These are phyloP conservation scores for Thamnidium elegans DNA, from an alignment of 192 early-diverging fungal genomes.

Conservation along the genomic window DNA sequence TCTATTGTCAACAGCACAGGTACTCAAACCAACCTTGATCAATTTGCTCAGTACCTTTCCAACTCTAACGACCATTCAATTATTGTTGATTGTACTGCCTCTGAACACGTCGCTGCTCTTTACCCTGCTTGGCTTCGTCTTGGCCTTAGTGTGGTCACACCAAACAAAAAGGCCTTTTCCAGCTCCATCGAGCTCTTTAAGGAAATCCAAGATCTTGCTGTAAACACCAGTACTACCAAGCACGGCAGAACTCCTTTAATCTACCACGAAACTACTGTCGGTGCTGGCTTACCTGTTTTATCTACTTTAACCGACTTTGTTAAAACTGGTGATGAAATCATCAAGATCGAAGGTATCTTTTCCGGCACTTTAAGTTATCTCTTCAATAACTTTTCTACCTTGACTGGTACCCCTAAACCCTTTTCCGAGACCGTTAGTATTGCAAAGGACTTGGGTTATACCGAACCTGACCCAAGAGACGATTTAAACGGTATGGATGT, in stretches of 20 bases:
- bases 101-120: constrained; percentile 67
- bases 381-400: constrained; percentile 94
- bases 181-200: constrained; percentile 67
- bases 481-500: constrained; percentile 99
- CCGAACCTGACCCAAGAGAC: constrained; percentile 97
- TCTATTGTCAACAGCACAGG: constrained; percentile 35
- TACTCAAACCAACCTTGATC: constrained; percentile 43
- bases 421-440: constrained; percentile 90
- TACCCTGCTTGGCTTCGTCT: constrained; percentile 82
- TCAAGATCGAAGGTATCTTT: constrained; percentile 95
- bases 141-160: constrained; percentile 89
- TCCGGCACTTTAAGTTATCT: constrained; percentile 97
- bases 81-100: constrained; percentile 91
- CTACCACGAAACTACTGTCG: constrained; percentile 95
- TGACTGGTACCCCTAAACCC: constrained; percentile 44
- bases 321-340: constrained; percentile 88
- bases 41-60: constrained; percentile 57
- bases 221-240: constrained; percentile 15
- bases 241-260: constrained; percentile 56
- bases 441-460: constrained; percentile 93
- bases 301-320: constrained; percentile 88
- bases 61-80: constrained; percentile 55
- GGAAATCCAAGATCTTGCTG: constrained; percentile 61
- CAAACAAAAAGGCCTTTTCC: constrained; percentile 98
- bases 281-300: constrained; percentile 94